Conservation (phyloP, 2,329 filamentous ascomycete genomes). For the Lachnum nothofagi region DNA sequence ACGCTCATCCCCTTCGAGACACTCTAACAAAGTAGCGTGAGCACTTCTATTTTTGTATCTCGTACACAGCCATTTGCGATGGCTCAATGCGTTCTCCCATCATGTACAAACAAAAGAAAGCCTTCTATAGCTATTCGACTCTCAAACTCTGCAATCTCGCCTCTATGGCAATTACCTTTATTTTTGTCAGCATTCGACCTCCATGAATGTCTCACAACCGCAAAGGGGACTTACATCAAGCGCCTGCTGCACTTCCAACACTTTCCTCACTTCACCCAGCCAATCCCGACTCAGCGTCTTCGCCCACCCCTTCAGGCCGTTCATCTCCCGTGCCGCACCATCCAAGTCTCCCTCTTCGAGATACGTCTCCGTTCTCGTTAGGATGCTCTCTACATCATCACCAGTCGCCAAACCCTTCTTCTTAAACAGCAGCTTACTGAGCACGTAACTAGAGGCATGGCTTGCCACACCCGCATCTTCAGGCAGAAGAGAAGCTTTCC, state of each 20-base stretch:
- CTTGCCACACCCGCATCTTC: conserved; percentile 92
- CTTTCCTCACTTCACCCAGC: conserved; percentile 83
- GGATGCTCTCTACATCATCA: conserved; percentile 87
- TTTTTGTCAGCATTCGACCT: conserved; percentile 13
- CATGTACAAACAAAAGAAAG: conserved; percentile 27
- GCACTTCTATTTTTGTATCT: conserved; percentile 12
- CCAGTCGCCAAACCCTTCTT: conserved; percentile 81
- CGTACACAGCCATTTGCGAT: conserved; percentile 6
- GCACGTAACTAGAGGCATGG: conserved; percentile 81
- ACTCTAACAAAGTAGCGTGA: too few species aligned
- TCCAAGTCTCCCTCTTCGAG: conserved; percentile 93
- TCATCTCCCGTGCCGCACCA: conserved; percentile 89
- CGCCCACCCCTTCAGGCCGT: conserved; percentile 85
- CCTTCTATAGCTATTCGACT: conserved; percentile 55
- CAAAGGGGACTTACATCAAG: conserved; percentile 69
- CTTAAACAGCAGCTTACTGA: conserved; percentile 95
- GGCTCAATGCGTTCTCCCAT: neutral
- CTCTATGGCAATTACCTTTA: conserved; percentile 80
- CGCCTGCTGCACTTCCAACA: conserved; percentile 92
- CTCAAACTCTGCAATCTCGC: conserved; percentile 82
- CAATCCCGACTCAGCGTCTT: conserved; percentile 93
- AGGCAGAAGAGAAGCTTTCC: conserved; percentile 87
- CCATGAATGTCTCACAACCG: neutral
- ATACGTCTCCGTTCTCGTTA: conserved; percentile 81
- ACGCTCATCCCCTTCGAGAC: too few species aligned